Evolutionary conservation across 2,329 filamentous ascomycete species (phyloP).

Genomic region (Fusarium fracticaudum): DNA sequence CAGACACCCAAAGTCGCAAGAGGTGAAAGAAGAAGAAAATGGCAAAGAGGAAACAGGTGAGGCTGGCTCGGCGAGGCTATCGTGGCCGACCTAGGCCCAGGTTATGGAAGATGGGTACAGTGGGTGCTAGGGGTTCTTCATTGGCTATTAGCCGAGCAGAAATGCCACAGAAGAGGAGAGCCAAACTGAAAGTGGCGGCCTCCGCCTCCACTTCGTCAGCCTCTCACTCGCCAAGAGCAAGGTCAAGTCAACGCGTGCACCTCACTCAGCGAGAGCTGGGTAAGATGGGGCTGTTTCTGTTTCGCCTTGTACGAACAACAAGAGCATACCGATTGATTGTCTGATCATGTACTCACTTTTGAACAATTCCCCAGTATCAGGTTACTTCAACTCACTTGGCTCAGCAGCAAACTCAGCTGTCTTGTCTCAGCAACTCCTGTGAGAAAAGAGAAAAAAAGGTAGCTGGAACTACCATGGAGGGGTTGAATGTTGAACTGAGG

Average conservation of each 20-base stretch:
- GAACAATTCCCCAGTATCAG: neutral
- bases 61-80: conserved; percentile 45
- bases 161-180: conserved; percentile 16
- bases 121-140: conserved; percentile 23
- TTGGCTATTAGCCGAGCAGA: conserved; percentile 43
- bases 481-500: conserved; percentile 13
- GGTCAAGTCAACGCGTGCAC: conserved; percentile 14
- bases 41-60: conserved; percentile 34
- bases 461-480: conserved; percentile 14
- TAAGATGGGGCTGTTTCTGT: conserved; percentile 20
- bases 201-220: conserved; percentile 41
- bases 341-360: conserved; percentile 29
- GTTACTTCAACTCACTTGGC: neutral
- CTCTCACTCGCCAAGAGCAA: conserved; percentile 26
- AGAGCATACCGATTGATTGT: conserved; percentile 13
- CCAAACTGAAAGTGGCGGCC: conserved; percentile 3
- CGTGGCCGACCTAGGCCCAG: conserved; percentile 24
- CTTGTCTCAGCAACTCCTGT: neutral
- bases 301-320: conserved; percentile 26
- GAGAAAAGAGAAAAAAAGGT: neutral
- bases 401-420: neutral
- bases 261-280: conserved; percentile 26
- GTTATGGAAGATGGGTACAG: conserved; percentile 6
- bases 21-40: conserved; percentile 14
- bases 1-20: conserved; percentile 8